phyloP scores from a whole-genome alignment of 164 flowering plant genomes.

The Umbilicus rupestris region DNA sequence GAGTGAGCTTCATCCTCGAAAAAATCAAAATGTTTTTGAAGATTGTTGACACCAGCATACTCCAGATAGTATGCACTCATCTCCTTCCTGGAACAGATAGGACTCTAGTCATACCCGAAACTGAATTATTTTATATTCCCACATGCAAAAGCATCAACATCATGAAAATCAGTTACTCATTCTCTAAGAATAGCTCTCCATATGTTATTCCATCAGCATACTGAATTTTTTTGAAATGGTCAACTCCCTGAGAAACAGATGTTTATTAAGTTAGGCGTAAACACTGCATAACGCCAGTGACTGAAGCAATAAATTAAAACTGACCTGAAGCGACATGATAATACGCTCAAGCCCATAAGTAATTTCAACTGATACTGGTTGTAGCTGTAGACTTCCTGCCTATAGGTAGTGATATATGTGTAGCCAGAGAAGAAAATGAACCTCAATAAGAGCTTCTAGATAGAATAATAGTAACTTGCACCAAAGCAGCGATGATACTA shows the following conservation, averaged over 20 bases:
- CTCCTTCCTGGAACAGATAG: slow-evolving; percentile 61
- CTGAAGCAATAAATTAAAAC: background rate
- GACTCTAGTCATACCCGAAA: background rate
- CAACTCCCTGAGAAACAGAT: slow-evolving; percentile 68
- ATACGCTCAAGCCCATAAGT: slow-evolving; percentile 99
- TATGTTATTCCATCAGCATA: slow-evolving; percentile 94
- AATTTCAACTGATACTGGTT: slow-evolving; percentile 90
- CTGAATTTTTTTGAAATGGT: slow-evolving; percentile 87
- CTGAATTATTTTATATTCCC: background rate
- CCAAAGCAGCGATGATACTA: slow-evolving; percentile 5
- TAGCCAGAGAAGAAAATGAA: background rate
- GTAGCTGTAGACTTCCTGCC: slow-evolving; percentile 89
- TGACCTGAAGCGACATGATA: slow-evolving; percentile 93
- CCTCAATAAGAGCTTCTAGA: background rate
- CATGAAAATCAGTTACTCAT: slow-evolving; percentile 42
- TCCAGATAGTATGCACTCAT: slow-evolving; percentile 94
- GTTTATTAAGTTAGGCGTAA: slow-evolving; percentile 10
- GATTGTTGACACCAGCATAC: slow-evolving; percentile 71
- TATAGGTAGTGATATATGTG: slow-evolving; percentile 16
- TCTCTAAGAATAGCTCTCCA: slow-evolving; percentile 93
- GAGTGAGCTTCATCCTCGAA: slow-evolving; percentile 86
- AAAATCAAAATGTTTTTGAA: slow-evolving; percentile 71
- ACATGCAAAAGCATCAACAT: background rate
- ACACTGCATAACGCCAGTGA: slow-evolving; percentile 10
- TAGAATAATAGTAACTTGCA: background rate